A percentile compares a stretch with the other conserved stretches of the same genome.
These are phyloP conservation scores for Pseudogymnoascus pannorum DNA, from an alignment of 2,329 filamentous ascomycete species.

Conservation along the genomic window DNA sequence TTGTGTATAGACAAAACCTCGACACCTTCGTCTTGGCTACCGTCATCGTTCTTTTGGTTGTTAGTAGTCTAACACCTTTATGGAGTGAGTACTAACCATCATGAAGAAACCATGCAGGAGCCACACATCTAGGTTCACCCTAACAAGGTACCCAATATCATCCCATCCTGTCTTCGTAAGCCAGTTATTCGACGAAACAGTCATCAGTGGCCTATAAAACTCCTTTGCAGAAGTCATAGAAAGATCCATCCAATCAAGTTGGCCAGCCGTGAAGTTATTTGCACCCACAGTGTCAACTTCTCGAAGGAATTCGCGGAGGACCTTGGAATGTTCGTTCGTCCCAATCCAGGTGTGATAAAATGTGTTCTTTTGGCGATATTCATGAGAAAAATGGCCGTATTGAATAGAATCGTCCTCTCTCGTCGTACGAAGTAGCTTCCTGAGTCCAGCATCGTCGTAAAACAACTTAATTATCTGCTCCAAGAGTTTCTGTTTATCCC, in stretches of 20 bases:
- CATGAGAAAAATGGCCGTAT: no score
- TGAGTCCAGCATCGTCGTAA: neutral
- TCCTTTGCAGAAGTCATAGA: neutral
- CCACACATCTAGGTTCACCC: neutral
- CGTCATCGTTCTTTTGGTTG: neutral
- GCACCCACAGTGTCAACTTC: neutral
- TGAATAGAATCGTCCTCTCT: neutral
- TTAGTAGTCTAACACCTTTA: neutral
- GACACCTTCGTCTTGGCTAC: neutral
- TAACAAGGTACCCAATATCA: neutral
- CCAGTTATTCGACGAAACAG: neutral
- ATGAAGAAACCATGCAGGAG: neutral
- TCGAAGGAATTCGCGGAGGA: neutral
- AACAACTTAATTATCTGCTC: neutral
- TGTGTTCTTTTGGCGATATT: neutral
- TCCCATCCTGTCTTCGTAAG: neutral
- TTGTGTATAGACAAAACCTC: neutral
- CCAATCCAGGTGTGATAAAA: neutral
- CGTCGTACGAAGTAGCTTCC: neutral
- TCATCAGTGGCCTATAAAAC: neutral
- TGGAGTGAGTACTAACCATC: neutral
- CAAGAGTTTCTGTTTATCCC: neutral
- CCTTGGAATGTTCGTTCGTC: neutral
- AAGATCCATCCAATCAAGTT: neutral
- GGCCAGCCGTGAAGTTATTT: neutral